These are phyloP conservation scores for Arachis hypogaea DNA, from an alignment of 306 rosid species.

Conservation along the genomic window DNA sequence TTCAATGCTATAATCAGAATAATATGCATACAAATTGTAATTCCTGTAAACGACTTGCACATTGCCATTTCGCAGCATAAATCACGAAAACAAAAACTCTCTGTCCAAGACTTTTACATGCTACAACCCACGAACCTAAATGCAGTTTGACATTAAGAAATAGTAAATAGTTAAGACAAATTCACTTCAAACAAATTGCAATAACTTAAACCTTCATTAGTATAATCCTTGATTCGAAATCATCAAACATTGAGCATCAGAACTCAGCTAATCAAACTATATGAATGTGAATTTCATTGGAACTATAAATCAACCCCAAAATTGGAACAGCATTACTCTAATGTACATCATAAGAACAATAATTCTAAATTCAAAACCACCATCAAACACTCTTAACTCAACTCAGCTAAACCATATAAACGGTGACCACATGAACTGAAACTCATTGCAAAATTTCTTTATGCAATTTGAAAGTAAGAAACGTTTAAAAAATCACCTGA, in stretches of 20 bases:
- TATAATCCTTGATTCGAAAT: constrained; percentile 8
- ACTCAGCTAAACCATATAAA: constrained; percentile 15
- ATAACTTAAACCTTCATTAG: neutral
- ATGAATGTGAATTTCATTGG: neutral
- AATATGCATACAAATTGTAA: neutral
- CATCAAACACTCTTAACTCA: neutral
- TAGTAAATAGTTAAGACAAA: neutral
- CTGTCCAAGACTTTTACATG: neutral
- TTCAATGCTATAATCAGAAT: constrained; percentile 6
- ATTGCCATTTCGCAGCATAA: constrained; percentile 1
- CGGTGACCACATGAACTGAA: constrained; percentile 8
- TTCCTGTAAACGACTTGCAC: neutral
- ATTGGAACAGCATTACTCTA: neutral
- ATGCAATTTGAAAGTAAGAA: neutral
- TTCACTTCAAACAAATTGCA: constrained; percentile 4
- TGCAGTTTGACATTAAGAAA: neutral
- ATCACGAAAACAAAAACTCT: constrained; percentile 9
- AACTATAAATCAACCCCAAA: neutral
- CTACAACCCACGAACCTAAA: neutral
- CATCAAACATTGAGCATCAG: neutral
- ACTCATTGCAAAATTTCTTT: neutral
- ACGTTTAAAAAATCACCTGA: constrained; percentile 55
- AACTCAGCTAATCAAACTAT: neutral
- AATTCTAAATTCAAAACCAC: constrained; percentile 5
- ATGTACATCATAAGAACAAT: neutral